phyloP scores from a whole-genome alignment of 2,329 filamentous ascomycete genomes.

The Cercospora beticola region DNA sequence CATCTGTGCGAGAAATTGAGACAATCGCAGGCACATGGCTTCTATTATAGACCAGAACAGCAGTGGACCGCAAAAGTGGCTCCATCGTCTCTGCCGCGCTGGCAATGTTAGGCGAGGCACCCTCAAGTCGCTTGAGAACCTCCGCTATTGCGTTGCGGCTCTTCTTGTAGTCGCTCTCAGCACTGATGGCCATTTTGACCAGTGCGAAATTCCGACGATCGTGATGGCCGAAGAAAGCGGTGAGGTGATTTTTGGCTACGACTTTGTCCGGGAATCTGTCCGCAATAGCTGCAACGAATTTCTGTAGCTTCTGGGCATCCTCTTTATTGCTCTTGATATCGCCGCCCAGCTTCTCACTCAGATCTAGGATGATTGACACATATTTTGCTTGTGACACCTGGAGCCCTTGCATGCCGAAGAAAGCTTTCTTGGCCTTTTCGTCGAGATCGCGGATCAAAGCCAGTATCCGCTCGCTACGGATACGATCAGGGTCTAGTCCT shows the following conservation, averaged over 20 bases:
- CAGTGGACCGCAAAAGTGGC: constrained; percentile 78
- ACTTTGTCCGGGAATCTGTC: constrained; percentile 73
- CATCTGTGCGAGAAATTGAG: constrained; percentile 79
- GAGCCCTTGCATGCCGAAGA: constrained; percentile 79
- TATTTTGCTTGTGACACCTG: constrained; percentile 73
- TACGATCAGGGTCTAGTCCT: constrained; percentile 66
- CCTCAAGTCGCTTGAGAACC: constrained; percentile 66
- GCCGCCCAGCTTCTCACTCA: constrained; percentile 85
- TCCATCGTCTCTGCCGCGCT: constrained; percentile 74
- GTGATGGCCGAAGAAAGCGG: constrained; percentile 87
- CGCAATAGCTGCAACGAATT: constrained; percentile 70
- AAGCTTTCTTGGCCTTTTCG: constrained; percentile 74
- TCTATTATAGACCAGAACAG: constrained; percentile 85
- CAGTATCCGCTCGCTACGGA: constrained; percentile 81
- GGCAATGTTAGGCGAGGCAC: constrained; percentile 58
- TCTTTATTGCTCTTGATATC: constrained; percentile 68
- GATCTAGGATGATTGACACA: constrained; percentile 71
- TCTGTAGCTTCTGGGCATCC: constrained; percentile 63
- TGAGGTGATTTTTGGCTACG: constrained; percentile 72
- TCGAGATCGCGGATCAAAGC: constrained; percentile 78
- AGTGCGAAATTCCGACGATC: constrained; percentile 89
- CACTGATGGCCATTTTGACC: constrained; percentile 78
- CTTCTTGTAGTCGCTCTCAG: constrained; percentile 87
- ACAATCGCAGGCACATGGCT: constrained; percentile 91
- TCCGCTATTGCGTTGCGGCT: constrained; percentile 89